Evolutionary conservation across 805 yeast species (phyloP).

Genomic region (Starmera amethionina): DNA sequence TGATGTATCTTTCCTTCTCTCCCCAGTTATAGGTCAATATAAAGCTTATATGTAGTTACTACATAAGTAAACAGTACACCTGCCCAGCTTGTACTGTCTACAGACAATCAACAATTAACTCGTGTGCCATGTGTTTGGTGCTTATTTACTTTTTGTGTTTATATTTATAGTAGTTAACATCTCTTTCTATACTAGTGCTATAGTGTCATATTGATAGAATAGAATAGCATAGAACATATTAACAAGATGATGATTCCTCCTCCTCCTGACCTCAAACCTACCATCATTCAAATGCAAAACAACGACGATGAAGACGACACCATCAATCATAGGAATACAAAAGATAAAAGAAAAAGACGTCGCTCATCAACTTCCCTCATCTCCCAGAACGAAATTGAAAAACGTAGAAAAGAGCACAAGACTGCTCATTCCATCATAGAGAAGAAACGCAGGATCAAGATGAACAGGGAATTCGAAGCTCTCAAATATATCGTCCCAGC

Average conservation of each 20-base stretch:
- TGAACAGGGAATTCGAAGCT: conserved; percentile 78
- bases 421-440: conserved; percentile 71
- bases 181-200: too few species aligned
- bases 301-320: neutral
- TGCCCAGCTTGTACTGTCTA: too few species aligned
- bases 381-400: conserved; percentile 23
- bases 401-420: conserved; percentile 37
- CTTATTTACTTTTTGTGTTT: too few species aligned
- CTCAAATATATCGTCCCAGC: conserved; percentile 72
- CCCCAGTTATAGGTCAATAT: too few species aligned
- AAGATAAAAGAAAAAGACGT: conserved; percentile 14
- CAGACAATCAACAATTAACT: too few species aligned
- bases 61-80: too few species aligned
- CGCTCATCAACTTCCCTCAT: conserved; percentile 15
- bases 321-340: neutral
- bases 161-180: too few species aligned
- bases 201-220: too few species aligned
- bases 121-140: too few species aligned
- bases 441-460: conserved; percentile 65
- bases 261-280: conserved; percentile 38
- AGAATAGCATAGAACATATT: too few species aligned
- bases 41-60: too few species aligned
- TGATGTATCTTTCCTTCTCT: too few species aligned
- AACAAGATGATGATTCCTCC: conserved; percentile 24
- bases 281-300: conserved; percentile 32